These are phyloP conservation scores for Xylaria sp. DNA, from an alignment of 2,329 filamentous ascomycete species.

Conservation along the genomic window DNA sequence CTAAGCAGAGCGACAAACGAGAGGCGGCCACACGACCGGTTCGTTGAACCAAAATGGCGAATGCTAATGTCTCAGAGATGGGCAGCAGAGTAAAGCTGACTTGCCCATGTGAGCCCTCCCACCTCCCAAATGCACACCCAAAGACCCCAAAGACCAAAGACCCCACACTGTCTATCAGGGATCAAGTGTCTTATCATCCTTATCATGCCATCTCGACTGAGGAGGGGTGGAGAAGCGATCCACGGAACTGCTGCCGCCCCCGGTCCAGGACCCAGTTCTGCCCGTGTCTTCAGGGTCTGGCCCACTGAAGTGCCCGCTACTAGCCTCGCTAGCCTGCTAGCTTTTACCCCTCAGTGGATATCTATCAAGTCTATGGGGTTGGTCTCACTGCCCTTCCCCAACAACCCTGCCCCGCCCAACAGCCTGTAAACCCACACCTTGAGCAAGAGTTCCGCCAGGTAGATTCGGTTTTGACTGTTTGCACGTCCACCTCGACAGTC, in stretches of 20 bases:
- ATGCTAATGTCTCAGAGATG: constrained; percentile 36
- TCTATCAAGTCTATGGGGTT: background rate
- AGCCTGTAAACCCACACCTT: constrained; percentile 5
- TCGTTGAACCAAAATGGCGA: constrained; percentile 14
- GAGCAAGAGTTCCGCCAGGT: background rate
- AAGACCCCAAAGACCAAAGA: too few species aligned
- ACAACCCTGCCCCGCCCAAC: background rate
- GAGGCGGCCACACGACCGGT: constrained; percentile 16
- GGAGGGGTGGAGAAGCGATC: constrained; percentile 21
- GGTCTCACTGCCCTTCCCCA: constrained; percentile 1
- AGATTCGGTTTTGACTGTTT: background rate
- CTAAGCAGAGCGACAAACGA: constrained; percentile 27
- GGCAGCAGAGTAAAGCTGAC: constrained; percentile 38
- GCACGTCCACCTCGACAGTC: too few species aligned
- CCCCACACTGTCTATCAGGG: constrained; percentile 1
- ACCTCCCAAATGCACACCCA: constrained; percentile 19
- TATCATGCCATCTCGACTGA: constrained; percentile 24
- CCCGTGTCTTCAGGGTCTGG: background rate
- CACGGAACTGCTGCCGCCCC: background rate
- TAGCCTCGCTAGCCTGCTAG: background rate
- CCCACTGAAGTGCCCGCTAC: constrained; percentile 7
- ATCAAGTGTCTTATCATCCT: constrained; percentile 26
- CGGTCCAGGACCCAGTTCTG: background rate
- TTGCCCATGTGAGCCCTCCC: constrained; percentile 45
- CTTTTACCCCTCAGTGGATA: constrained; percentile 31